phyloP scores from a whole-genome alignment of 2,329 filamentous ascomycete species.

The Aspergillus texensis region DNA sequence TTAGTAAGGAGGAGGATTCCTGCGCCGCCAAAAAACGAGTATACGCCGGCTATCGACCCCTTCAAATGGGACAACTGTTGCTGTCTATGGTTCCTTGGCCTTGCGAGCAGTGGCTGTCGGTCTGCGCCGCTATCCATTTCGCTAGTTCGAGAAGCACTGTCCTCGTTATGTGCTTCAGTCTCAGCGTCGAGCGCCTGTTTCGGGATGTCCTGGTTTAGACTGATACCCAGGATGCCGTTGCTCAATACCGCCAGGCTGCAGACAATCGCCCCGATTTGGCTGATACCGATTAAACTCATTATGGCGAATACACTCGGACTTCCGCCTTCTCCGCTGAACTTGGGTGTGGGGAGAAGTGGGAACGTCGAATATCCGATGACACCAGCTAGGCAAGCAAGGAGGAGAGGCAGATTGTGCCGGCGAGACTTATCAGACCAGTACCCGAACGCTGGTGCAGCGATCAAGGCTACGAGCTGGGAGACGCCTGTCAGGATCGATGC shows the following conservation, averaged over 20 bases:
- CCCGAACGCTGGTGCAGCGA: constrained; percentile 85
- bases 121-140: constrained; percentile 15
- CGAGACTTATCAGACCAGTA: constrained; percentile 73
- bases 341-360: constrained; percentile 74
- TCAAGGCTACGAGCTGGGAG: constrained; percentile 80
- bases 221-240: constrained; percentile 67
- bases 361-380: constrained; percentile 78
- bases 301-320: constrained; percentile 71
- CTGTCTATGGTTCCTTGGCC: constrained; percentile 23
- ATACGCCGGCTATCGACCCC: constrained; percentile 91
- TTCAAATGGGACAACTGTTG: constrained; percentile 66
- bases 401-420: constrained; percentile 71
- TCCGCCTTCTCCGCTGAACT: constrained; percentile 71
- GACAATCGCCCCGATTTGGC: constrained; percentile 94
- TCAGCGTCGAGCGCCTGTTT: constrained; percentile 19
- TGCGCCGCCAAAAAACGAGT: constrained; percentile 85
- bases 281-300: constrained; percentile 80
- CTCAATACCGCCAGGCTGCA: constrained; percentile 90
- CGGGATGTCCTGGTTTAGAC: constrained; percentile 18
- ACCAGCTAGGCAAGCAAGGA: constrained; percentile 72
- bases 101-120: constrained; percentile 33
- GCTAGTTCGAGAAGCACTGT: not conserved
- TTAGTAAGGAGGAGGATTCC: constrained; percentile 93
- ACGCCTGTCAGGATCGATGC: constrained; percentile 85
- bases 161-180: not conserved